Evolutionary conservation across 163 green algal species (phyloP).

Genomic region (Scenedesmus sp.): DNA sequence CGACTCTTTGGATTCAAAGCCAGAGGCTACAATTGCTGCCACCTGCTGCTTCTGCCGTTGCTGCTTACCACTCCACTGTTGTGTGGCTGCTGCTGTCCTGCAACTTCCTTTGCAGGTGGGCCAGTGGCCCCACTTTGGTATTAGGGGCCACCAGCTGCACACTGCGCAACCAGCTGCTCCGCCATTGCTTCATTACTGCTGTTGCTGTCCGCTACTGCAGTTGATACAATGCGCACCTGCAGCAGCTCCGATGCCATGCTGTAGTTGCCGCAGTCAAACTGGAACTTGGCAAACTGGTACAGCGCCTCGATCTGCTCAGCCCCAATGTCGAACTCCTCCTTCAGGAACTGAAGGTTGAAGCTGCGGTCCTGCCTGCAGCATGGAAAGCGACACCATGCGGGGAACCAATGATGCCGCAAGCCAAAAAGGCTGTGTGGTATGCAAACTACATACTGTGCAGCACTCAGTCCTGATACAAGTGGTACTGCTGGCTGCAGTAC

Average conservation of each 20-base stretch:
- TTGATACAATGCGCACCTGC: slow-evolving; percentile 25
- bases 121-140: too few relatives aligned
- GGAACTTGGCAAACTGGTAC: slow-evolving; percentile 98
- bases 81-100: too few relatives aligned
- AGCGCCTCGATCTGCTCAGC: slow-evolving; percentile 96
- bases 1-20: not conserved
- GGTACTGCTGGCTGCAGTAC: not conserved
- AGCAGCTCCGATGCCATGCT: slow-evolving; percentile 88
- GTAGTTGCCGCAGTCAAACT: slow-evolving; percentile 99
- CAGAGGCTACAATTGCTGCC: not conserved
- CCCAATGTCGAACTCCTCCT: slow-evolving; percentile 94
- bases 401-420: not conserved
- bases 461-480: not conserved
- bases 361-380: slow-evolving; percentile 86
- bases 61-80: too few relatives aligned
- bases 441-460: not conserved
- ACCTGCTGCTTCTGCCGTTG: not conserved
- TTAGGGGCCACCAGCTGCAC: too few relatives aligned
- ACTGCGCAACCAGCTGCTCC: too few relatives aligned
- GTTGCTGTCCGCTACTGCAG: not conserved
- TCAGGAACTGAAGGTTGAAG: slow-evolving; percentile 94
- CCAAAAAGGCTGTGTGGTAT: not conserved
- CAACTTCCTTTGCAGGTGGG: too few relatives aligned
- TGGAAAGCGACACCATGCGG: not conserved
- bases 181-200: too few relatives aligned